Conservation (phyloP, 108 stramenopile genomes). For the Fistulifera pelliculosa region DNA sequence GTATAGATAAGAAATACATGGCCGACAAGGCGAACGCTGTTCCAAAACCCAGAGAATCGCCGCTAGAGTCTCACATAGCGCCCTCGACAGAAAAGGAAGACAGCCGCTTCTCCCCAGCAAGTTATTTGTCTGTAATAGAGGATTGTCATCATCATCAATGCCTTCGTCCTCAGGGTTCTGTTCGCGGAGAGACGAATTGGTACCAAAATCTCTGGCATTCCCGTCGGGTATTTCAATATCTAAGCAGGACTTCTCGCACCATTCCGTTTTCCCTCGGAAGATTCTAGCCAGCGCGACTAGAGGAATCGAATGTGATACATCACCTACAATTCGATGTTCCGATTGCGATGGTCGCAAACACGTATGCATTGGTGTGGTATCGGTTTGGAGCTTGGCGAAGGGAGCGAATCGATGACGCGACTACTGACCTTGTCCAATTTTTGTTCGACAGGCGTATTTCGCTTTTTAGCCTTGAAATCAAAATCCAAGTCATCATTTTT, state of each 20-base stretch:
- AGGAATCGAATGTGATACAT: conserved; percentile 12
- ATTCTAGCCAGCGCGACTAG: conserved; percentile 46
- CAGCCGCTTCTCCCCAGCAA: conserved; percentile 50
- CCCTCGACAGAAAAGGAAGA: conserved; percentile 37
- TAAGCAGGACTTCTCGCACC: conserved; percentile 27
- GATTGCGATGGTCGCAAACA: no score
- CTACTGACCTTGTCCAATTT: no score
- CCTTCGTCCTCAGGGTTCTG: conserved; percentile 17
- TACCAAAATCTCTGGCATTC: no score
- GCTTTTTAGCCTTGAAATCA: no score
- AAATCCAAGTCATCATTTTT: no score
- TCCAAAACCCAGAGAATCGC: conserved; percentile 8
- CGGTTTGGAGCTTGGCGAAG: no score
- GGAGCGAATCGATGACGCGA: no score
- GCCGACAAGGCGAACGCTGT: conserved; percentile 12
- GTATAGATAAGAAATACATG: conserved; percentile 33
- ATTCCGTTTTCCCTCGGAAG: conserved; percentile 45
- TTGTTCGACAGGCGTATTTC: no score
- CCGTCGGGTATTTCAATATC: conserved; percentile 6
- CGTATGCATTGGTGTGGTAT: no score
- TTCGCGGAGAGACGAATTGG: no score
- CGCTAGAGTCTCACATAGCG: conserved; percentile 42
- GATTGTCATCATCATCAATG: conserved; percentile 39
- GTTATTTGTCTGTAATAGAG: conserved; percentile 50
- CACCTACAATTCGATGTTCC: no score